phyloP scores from a whole-genome alignment of 2,329 filamentous ascomycete genomes.

The Curvularia verruculosa region DNA sequence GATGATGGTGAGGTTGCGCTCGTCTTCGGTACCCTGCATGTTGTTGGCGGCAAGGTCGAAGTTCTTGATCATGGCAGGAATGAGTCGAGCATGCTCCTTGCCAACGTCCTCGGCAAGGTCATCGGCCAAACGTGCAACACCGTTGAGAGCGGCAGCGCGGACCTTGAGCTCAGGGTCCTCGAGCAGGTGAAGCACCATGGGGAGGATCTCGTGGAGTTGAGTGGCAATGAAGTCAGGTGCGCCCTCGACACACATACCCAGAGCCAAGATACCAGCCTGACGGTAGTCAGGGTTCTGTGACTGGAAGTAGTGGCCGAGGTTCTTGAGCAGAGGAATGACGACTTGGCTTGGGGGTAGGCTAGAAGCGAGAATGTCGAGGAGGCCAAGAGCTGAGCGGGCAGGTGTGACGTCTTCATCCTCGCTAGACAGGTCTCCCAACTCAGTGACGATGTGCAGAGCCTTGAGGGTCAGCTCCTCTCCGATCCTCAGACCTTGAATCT shows the following conservation, averaged over 20 bases:
- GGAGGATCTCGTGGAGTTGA: conserved; percentile 85
- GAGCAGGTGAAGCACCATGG: conserved; percentile 80
- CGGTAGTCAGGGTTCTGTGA: conserved; percentile 77
- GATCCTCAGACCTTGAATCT: conserved; percentile 88
- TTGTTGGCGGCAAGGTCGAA: conserved; percentile 78
- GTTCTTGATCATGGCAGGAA: conserved; percentile 86
- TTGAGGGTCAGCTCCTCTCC: conserved; percentile 87
- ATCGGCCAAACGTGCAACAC: conserved; percentile 87
- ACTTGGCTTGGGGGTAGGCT: conserved; percentile 92
- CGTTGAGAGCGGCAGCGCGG: conserved; percentile 83
- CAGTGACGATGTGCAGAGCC: conserved; percentile 85
- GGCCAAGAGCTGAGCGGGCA: conserved; percentile 79
- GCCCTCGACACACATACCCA: conserved; percentile 94
- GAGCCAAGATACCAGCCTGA: conserved; percentile 86
- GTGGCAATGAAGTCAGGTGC: conserved; percentile 97
- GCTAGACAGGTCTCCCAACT: conserved; percentile 74
- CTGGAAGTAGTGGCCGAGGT: conserved; percentile 80
- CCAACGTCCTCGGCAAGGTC: conserved; percentile 90
- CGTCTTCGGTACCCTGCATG: conserved; percentile 66
- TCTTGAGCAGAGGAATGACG: conserved; percentile 86
- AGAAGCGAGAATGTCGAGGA: conserved; percentile 87
- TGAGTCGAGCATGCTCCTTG: conserved; percentile 81
- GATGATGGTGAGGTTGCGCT: conserved; percentile 83
- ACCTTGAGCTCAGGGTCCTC: conserved; percentile 84
- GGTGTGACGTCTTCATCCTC: conserved; percentile 88